A percentile compares a stretch with the other conserved stretches of the same genome.
phyloP scores from a whole-genome alignment of 768 basidiomycete genomes.

The Gelatoporia subvermispora region DNA sequence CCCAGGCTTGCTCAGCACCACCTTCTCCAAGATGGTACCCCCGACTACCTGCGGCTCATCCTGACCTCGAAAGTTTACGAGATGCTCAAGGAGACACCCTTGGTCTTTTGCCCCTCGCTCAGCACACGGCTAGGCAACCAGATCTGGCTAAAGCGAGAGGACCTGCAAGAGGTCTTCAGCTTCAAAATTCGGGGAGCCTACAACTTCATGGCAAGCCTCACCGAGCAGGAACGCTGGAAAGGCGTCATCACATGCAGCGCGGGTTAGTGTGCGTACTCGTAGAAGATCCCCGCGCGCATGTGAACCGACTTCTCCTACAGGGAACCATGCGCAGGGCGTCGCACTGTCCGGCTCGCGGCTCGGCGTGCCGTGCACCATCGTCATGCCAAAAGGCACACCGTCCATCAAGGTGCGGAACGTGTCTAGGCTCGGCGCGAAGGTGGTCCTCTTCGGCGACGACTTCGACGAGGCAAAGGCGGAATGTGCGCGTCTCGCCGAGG shows the following conservation, averaged over 20 bases:
- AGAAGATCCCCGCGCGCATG: neutral
- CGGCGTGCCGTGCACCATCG: slow-evolving; percentile 93
- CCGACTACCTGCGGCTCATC: slow-evolving; percentile 87
- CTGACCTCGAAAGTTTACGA: slow-evolving; percentile 90
- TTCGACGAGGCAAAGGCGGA: slow-evolving; percentile 97
- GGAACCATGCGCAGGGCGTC: slow-evolving; percentile 98
- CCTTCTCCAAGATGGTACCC: slow-evolving; percentile 60
- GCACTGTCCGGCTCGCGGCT: slow-evolving; percentile 89
- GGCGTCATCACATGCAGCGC: slow-evolving; percentile 98
- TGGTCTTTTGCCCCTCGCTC: slow-evolving; percentile 82
- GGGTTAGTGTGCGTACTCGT: slow-evolving; percentile 67
- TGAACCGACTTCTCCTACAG: slow-evolving; percentile 35
- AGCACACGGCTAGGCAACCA: slow-evolving; percentile 86
- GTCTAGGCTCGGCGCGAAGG: slow-evolving; percentile 90
- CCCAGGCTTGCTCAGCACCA: slow-evolving; percentile 64
- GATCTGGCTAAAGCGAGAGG: slow-evolving; percentile 96
- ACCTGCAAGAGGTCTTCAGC: slow-evolving; percentile 95
- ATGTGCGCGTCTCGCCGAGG: slow-evolving; percentile 76
- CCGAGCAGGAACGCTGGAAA: slow-evolving; percentile 90
- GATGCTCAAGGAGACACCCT: slow-evolving; percentile 82
- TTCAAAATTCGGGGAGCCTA: slow-evolving; percentile 99
- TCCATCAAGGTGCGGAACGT: slow-evolving; percentile 96
- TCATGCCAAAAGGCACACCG: slow-evolving; percentile 95
- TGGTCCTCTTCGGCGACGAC: slow-evolving; percentile 85
- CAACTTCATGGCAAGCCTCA: slow-evolving; percentile 93